Percentiles rank a stretch among this genome's conserved stretches.
phyloP scores from a whole-genome alignment of 2,329 filamentous ascomycete genomes.

The Paecilomyces fulvus region DNA sequence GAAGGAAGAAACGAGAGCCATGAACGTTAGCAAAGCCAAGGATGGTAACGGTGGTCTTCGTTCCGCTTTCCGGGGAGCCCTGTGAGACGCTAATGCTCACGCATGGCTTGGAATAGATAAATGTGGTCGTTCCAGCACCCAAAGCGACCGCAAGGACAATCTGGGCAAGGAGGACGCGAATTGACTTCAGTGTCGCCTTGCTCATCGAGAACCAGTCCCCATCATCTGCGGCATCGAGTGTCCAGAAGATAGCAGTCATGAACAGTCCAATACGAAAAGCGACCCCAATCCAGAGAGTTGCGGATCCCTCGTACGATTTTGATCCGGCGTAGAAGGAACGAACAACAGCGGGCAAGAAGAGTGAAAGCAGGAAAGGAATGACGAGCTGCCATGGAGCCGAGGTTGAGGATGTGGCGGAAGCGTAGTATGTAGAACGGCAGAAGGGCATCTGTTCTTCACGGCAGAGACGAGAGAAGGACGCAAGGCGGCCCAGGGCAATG shows the following conservation, averaged over 20 bases:
- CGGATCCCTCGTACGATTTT: slow-evolving; percentile 78
- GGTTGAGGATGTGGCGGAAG: slow-evolving; percentile 82
- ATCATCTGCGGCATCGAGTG: slow-evolving; percentile 71
- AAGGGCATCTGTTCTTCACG: slow-evolving; percentile 98
- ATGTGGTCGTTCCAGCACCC: slow-evolving; percentile 75
- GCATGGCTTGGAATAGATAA: slow-evolving; percentile 76
- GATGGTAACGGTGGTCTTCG: slow-evolving; percentile 58
- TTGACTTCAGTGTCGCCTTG: slow-evolving; percentile 58
- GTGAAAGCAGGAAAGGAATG: slow-evolving; percentile 66
- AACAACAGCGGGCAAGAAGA: slow-evolving; percentile 71
- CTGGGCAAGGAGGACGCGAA: slow-evolving; percentile 71
- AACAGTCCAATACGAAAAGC: slow-evolving; percentile 69
- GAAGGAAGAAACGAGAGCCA: slow-evolving; percentile 78
- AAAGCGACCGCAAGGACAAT: slow-evolving; percentile 70
- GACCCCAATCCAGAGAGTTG: slow-evolving; percentile 73
- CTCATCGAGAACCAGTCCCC: slow-evolving; percentile 70
- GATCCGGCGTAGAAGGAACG: slow-evolving; percentile 72
- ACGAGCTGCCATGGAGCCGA: slow-evolving; percentile 82
- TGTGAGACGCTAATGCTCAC: slow-evolving; percentile 59
- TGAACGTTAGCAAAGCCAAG: slow-evolving; percentile 91
- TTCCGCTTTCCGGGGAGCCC: slow-evolving; percentile 37
- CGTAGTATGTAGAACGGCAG: slow-evolving; percentile 92
- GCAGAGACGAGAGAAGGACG: slow-evolving; percentile 84
- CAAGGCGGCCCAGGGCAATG: slow-evolving; percentile 65
- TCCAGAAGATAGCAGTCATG: slow-evolving; percentile 75